Base-by-base conservation (phyloP, 2,329 filamentous ascomycete genomes). In the Didymella segeticola region DNA sequence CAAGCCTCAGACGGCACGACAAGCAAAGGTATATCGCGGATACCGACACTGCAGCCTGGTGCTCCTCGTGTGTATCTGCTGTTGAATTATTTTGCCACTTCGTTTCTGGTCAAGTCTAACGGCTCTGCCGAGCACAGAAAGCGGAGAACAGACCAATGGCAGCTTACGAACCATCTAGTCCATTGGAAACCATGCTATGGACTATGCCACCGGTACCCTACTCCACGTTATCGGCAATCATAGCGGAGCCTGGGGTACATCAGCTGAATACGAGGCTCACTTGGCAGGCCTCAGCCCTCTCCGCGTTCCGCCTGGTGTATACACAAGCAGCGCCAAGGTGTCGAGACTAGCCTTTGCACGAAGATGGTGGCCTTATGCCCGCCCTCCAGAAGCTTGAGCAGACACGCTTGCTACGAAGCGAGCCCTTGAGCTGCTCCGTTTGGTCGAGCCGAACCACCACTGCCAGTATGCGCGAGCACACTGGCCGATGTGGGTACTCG, bases 261-360 rank as follows among this genome's bases (percentile, higher is more conserved):
- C 20, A 15, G 36, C 39, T n/a, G 15, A 43, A 30, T 42, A 43
- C 36, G 30, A 43, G 30, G 27, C 41, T 2, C 39, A 56, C 45
- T 50, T 36, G 45, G 47, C 48, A 34, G 30, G 31, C 36, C 42
- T 56, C 57, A 50, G 53, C 60, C 56, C 50, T 48, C 57, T 42
- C 46, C 42, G 39, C 41, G 37, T 10, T 25, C 38, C 19, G 48
- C 43, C 25, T 39, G 23, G 43, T 30, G 43, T 19, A 41, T 43
- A 42, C 22, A 54, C 37, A 54, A 47, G 26, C 36, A 12, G 46
- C 15, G 50, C 53, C 36, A 52, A 48, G 45, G 43, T 48, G 30
- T 56, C 53, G 49, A 59, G 48, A 56, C 45, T 53, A 31, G 22
- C 36, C 47, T 51, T 30, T 19, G 23, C 31, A 51, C 22, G 22